Base-by-base conservation (phyloP, 148 eudicot genomes). In the Amaranthus palmeri region DNA sequence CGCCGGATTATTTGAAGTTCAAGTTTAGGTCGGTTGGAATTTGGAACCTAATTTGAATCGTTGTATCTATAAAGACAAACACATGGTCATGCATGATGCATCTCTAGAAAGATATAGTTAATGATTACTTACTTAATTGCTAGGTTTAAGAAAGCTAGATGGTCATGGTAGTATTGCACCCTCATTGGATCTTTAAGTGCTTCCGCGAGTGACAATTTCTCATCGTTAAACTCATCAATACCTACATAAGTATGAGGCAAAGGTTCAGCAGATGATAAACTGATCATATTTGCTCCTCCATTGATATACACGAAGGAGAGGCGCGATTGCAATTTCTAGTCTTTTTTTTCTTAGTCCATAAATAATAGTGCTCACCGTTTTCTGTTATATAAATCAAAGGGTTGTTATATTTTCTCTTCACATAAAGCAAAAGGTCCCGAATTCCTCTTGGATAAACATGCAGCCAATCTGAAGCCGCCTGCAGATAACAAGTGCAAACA, bases 381-480 rank as follows among this genome's bases (percentile, higher is more conserved):
- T 81, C 83, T 41, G 80, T 73, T 6, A 81, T 73, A 61, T 72
- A 72, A 12, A 81, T 77, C 9, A 54, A 36, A 10, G 80, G 78
- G 57, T 81, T 52, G 15, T 73, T 59, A 45, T 77, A 81, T 55
- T 73, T 77, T 52, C 45, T 6, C 61, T 54, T 77, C 41, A 74
- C 11, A 65, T 73, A 70, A 8, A 69, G 50, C 9, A 77, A 54
- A 36, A 77, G 72, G 69, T 73, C 55, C 25, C 40, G 55, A 66
- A 80, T 60, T 54, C 82, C 79, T 54, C 68, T 64, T 14, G 92
- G 89, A 79, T 83, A 83, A 59, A 74, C 74, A 54, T 77, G 77
- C 11, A 86, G 78, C 83, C 85, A 83, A 55, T 53, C 47, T 46
- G 87, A 78, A 69, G 76, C 86, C 25, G 82, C 81, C 87, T 85